Conservation (phyloP, 148 eudicot genomes). For the Agrostemma githago region DNA sequence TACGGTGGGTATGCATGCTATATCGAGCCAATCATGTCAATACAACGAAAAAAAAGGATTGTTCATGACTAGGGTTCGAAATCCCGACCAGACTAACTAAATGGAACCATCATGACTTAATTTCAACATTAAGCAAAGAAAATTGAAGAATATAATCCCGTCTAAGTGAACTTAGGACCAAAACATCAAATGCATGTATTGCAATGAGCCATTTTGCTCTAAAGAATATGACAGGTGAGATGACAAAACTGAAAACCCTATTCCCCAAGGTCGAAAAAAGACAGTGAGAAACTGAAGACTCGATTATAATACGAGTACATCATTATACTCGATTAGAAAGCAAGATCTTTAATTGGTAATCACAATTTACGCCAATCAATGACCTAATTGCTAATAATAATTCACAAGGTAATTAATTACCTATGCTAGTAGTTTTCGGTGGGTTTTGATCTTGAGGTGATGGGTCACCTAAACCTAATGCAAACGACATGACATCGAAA, state of each 20-base stretch:
- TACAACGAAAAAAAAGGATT: neutral
- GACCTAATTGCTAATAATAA: constrained; percentile 6
- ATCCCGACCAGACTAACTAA: neutral
- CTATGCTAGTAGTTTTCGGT: neutral
- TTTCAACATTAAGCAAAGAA: too few relatives aligned
- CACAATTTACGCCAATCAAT: neutral
- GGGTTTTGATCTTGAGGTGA: constrained; percentile 14
- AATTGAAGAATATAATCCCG: too few relatives aligned
- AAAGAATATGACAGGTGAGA: too few relatives aligned
- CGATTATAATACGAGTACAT: neutral
- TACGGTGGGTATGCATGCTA: too few relatives aligned
- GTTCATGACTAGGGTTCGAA: constrained; percentile 1
- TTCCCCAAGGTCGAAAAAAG: neutral
- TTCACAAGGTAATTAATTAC: constrained; percentile 1
- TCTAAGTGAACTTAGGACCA: too few relatives aligned
- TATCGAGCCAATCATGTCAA: neutral
- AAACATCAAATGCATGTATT: too few relatives aligned
- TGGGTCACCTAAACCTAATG: constrained; percentile 12
- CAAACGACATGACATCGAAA: constrained; percentile 10
- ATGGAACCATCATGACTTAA: too few relatives aligned
- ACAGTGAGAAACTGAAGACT: neutral
- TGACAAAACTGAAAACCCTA: neutral
- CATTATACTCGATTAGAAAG: neutral
- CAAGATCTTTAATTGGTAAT: neutral
- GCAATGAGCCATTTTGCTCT: too few relatives aligned